Conservation (phyloP, 1,139 yeast genomes). For the Insectozyma bohioensis region DNA sequence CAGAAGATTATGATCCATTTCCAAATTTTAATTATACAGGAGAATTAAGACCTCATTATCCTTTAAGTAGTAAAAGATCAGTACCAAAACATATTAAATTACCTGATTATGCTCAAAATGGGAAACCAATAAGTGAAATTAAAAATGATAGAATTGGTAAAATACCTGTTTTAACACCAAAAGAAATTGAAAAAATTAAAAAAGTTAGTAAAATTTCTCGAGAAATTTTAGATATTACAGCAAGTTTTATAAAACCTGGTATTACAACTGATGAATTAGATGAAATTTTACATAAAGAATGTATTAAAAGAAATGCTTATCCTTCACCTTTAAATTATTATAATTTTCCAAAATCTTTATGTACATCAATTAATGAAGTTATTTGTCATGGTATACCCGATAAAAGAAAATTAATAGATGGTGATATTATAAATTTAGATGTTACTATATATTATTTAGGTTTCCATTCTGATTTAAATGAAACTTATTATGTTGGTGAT, state of each 20-base stretch:
- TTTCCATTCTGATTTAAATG: slow-evolving; percentile 91
- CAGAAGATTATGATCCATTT: slow-evolving; percentile 75
- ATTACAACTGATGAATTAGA: slow-evolving; percentile 93
- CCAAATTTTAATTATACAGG: slow-evolving; percentile 79
- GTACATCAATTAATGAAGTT: slow-evolving; percentile 92
- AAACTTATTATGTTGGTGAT: slow-evolving; percentile 95
- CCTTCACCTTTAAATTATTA: slow-evolving; percentile 96
- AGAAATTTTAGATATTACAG: slow-evolving; percentile 85
- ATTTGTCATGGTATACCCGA: slow-evolving; percentile 99
- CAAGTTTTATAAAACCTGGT: slow-evolving; percentile 81
- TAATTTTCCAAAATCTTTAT: slow-evolving; percentile 88
- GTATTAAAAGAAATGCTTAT: slow-evolving; percentile 84
- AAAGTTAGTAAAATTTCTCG: slow-evolving; percentile 76
- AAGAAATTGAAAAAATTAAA: slow-evolving; percentile 72
- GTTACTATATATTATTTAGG: slow-evolving; percentile 85
- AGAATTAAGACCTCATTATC: slow-evolving; percentile 72
- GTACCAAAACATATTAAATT: slow-evolving; percentile 69
- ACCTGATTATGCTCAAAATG: slow-evolving; percentile 86
- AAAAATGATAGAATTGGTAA: slow-evolving; percentile 66
- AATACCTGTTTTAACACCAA: slow-evolving; percentile 60
- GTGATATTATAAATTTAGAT: slow-evolving; percentile 92
- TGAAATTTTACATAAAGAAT: slow-evolving; percentile 80
- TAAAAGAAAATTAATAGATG: slow-evolving; percentile 79
- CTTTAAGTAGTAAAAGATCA: slow-evolving; percentile 67
- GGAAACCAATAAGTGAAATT: slow-evolving; percentile 79